Base-by-base conservation (phyloP, 1,284 basidiomycete genomes). In the Ceraceosorus guamensis region DNA sequence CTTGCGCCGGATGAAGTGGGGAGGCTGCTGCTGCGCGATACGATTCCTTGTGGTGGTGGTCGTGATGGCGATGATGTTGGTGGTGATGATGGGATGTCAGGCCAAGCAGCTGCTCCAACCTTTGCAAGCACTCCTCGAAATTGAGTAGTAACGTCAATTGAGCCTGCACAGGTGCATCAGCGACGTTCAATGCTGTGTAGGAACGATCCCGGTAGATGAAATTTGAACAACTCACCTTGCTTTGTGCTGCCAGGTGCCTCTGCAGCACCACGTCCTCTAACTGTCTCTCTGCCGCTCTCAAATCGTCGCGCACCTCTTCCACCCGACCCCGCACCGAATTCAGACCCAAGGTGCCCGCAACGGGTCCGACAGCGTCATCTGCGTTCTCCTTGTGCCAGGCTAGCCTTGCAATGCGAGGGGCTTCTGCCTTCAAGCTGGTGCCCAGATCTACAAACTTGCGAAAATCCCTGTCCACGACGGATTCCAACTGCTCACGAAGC, bases 81-180 rank as follows among this genome's bases (percentile, higher is more conserved):
- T 24, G 24, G 24, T 24, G 24, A 24, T 24, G 24, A 24, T 24
- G 24, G 24, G 24, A 24, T 43, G 13, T 16, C 41, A 43, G 16
- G 13, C 41, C 41, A 43, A 63, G 59, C 59, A 63, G 58, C 33
- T 48, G 43, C 32, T 18, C 57, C 7, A 47, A 47, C 18, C 46
- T 53, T 18, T 33, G 43, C 41, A 46, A 13, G n/a, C 43, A 53
- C 24, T 53, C 52, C 18, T 32, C 33, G 14, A 41, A 53, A 13
- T 33, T 32, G 8, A 46, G 52, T 48, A 53, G 46, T 30, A 58
- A 14, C 47, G 59, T 57, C 44, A 53, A 35, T 24, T 50, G 39
- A 14, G 49, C 18, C 30, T 34, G 39, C 24, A 3, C 24, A 3
- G 24, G 24, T 24, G 24, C 24, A 24, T 24, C 24, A 24, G 24